phyloP scores from a whole-genome alignment of 2,329 filamentous ascomycete genomes.

The Coniochaeta hoffmannii region DNA sequence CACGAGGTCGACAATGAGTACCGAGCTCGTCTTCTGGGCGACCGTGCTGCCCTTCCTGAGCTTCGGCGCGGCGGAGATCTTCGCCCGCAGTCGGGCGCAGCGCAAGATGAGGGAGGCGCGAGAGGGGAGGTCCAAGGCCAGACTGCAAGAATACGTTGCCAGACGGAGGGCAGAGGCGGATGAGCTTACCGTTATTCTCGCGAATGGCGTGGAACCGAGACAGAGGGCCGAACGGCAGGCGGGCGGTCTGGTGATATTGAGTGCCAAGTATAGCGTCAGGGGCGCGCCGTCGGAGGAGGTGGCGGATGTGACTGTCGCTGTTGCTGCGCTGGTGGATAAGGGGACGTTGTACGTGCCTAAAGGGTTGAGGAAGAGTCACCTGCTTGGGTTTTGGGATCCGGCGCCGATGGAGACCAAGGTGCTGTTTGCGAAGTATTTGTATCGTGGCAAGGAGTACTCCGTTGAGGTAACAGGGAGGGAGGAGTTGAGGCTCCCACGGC shows the following conservation, averaged over 20 bases:
- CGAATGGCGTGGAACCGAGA: constrained; percentile 28
- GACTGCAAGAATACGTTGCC: constrained; percentile 19
- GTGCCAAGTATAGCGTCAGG: constrained; percentile 38
- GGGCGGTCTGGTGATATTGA: constrained; percentile 38
- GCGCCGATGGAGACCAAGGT: constrained; percentile 35
- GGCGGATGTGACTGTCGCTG: constrained; percentile 40
- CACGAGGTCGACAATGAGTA: constrained; percentile 16
- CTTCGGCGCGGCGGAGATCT: constrained; percentile 29
- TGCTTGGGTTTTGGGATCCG: constrained; percentile 46
- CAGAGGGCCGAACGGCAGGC: constrained; percentile 27
- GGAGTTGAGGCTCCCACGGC: constrained; percentile 25
- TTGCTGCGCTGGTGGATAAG: constrained; percentile 36
- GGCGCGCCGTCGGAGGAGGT: constrained; percentile 30
- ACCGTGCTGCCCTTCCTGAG: constrained; percentile 29
- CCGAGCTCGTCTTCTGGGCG: constrained; percentile 28
- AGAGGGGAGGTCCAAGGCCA: constrained; percentile 4
- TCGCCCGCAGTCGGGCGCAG: constrained; percentile 10
- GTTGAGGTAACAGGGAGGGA: constrained; percentile 28
- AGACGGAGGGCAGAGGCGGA: constrained; percentile 35
- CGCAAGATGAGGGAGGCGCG: not conserved
- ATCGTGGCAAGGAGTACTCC: constrained; percentile 24
- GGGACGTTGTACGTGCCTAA: constrained; percentile 28
- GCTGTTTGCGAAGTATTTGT: constrained; percentile 37
- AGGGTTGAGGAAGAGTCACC: constrained; percentile 32
- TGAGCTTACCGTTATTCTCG: constrained; percentile 33